Conservation (phyloP, 768 basidiomycete genomes). For the Phylloporus rhodoxanthus region DNA sequence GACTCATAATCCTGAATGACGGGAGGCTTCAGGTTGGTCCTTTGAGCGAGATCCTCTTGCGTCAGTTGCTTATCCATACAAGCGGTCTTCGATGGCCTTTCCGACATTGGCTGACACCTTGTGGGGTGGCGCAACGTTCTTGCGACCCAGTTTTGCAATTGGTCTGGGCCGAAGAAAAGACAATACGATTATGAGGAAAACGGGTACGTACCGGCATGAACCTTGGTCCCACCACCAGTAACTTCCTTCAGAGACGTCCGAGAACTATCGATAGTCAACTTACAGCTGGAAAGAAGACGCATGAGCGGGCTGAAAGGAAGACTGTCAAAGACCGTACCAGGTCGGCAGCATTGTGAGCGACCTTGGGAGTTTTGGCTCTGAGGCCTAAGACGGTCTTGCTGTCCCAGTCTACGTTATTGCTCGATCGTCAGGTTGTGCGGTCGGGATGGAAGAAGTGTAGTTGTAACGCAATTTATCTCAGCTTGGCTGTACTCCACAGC, state of each 20-base stretch:
- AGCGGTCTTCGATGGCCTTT: conserved; percentile 75
- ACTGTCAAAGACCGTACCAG: too few species aligned
- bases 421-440: conserved; percentile 25
- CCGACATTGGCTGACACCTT: conserved; percentile 72
- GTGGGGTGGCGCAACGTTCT: conserved; percentile 89
- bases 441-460: conserved; percentile 9
- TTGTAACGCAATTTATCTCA: too few species aligned
- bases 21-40: conserved; percentile 90
- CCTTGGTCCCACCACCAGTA: conserved; percentile 86
- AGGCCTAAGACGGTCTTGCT: conserved; percentile 64
- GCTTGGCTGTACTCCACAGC: too few species aligned
- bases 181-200: background rate
- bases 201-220: conserved; percentile 52
- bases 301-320: too few species aligned
- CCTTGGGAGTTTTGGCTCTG: conserved; percentile 59
- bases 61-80: conserved; percentile 74
- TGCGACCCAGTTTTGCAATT: conserved; percentile 93
- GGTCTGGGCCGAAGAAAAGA: conserved; percentile 68
- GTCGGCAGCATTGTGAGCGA: conserved; percentile 53
- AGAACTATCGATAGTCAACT: too few species aligned
- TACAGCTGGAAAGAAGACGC: too few species aligned
- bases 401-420: conserved; percentile 65
- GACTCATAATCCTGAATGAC: conserved; percentile 87
- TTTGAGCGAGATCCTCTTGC: conserved; percentile 89
- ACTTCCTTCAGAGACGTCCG: too few species aligned